Percentiles rank a stretch among this genome's conserved stretches.
Evolutionary conservation across 2,329 filamentous ascomycete genomes (phyloP).

Genomic region (Neophaeococcomyces aloes): DNA sequence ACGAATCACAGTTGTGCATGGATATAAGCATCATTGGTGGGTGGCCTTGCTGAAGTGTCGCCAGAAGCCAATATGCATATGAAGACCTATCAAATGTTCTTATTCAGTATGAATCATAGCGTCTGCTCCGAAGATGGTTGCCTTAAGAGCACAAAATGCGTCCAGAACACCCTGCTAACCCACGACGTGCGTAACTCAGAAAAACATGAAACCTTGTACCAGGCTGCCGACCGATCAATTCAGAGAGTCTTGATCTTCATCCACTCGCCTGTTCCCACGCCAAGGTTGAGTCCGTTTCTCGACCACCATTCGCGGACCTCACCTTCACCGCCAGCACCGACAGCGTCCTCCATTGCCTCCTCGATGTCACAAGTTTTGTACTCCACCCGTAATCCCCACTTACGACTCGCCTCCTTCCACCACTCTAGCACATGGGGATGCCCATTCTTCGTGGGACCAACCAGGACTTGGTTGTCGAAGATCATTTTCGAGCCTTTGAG

Average conservation of each 20-base stretch:
- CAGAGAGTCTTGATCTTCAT: constrained; percentile 68
- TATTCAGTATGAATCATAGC: too few species aligned
- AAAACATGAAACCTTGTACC: too few species aligned
- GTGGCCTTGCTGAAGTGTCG: too few species aligned
- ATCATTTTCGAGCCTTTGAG: constrained; percentile 66
- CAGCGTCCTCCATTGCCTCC: constrained; percentile 81
- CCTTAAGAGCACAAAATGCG: too few species aligned
- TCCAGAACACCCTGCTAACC: too few species aligned
- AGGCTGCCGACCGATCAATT: too few species aligned
- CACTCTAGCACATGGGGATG: constrained; percentile 79
- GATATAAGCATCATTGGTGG: too few species aligned
- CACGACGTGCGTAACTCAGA: too few species aligned
- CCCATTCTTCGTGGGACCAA: constrained; percentile 77
- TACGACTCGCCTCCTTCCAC: constrained; percentile 54
- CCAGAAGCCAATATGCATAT: too few species aligned
- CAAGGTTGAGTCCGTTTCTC: constrained; percentile 67
- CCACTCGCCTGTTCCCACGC: constrained; percentile 77
- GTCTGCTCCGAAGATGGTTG: too few species aligned
- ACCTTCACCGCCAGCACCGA: constrained; percentile 56
- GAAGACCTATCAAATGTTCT: too few species aligned
- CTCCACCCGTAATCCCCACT: constrained; percentile 61
- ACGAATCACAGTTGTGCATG: too few species aligned
- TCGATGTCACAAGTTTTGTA: constrained; percentile 95
- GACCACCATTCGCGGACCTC: constrained; percentile 81
- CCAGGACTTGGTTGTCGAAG: constrained; percentile 72